These are phyloP conservation scores for Brassica hybrid DNA, from an alignment of 441 rosid species.

Conservation along the genomic window DNA sequence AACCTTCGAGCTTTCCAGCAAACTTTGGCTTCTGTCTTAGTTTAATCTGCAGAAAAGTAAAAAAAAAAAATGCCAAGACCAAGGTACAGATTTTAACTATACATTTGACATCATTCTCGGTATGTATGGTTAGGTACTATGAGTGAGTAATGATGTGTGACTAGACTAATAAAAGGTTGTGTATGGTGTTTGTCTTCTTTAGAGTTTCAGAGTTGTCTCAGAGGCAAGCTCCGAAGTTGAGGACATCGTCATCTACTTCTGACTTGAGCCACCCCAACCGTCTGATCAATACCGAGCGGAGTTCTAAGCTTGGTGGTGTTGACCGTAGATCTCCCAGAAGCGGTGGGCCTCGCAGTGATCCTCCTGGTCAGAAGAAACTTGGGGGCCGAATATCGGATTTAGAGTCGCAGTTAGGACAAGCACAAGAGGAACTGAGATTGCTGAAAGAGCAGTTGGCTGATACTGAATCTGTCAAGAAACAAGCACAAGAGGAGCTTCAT, in stretches of 20 bases:
- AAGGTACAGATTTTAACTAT: slow-evolving; percentile 51
- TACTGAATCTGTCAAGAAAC: too few relatives aligned
- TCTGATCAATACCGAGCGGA: slow-evolving; percentile 59
- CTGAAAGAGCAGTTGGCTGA: too few relatives aligned
- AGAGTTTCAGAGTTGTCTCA: slow-evolving; percentile 82
- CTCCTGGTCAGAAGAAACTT: too few relatives aligned
- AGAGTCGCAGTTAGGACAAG: too few relatives aligned
- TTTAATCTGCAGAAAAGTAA: slow-evolving; percentile 12
- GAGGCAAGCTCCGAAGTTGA: slow-evolving; percentile 72
- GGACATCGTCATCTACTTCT: slow-evolving; percentile 69
- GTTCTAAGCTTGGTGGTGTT: slow-evolving; percentile 65
- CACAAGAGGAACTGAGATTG: too few relatives aligned
- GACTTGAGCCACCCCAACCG: slow-evolving; percentile 60
- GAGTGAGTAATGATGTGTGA: background rate
- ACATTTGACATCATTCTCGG: background rate
- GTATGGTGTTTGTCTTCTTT: slow-evolving; percentile 15
- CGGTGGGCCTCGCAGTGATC: slow-evolving; percentile 57
- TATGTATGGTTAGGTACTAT: background rate
- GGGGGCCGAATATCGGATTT: too few relatives aligned
- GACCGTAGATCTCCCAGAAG: slow-evolving; percentile 83
- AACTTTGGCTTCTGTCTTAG: slow-evolving; percentile 20
- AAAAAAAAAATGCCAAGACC: slow-evolving; percentile 61
- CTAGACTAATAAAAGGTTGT: slow-evolving; percentile 3
- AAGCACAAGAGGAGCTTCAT: too few relatives aligned
- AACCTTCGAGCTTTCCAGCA: slow-evolving; percentile 22